A percentile compares a stretch with the other conserved stretches of the same genome.
These are phyloP conservation scores for Hanseniaspora valbyensis DNA, from an alignment of 805 yeast genomes.

Conservation along the genomic window DNA sequence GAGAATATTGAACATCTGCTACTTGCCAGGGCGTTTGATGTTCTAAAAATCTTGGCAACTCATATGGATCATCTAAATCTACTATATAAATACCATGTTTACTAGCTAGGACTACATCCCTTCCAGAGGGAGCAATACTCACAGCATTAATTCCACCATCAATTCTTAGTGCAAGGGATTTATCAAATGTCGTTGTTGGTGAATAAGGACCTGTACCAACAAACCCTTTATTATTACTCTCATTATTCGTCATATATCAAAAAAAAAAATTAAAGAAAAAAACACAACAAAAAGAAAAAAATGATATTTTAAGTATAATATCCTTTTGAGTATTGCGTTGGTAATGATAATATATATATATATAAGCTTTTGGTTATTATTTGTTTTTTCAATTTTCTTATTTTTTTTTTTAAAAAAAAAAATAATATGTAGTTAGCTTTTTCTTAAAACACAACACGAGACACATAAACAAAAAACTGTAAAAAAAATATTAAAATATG, in stretches of 20 bases:
- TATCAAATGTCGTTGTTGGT: slow-evolving; percentile 57
- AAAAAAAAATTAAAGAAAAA: not conserved
- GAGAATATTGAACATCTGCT: slow-evolving; percentile 98
- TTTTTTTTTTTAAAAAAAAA: no score
- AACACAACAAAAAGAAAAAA: not conserved
- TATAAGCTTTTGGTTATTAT: no score
- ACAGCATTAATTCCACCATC: slow-evolving; percentile 90
- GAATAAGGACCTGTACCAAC: slow-evolving; percentile 28
- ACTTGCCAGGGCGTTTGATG: slow-evolving; percentile 96
- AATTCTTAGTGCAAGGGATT: slow-evolving; percentile 69
- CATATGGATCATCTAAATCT: slow-evolving; percentile 91
- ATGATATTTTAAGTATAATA: no score
- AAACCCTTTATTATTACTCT: slow-evolving; percentile 12
- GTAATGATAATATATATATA: no score
- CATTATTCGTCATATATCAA: not conserved
- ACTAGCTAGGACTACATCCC: slow-evolving; percentile 84
- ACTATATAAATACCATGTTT: slow-evolving; percentile 74
- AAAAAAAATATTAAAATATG: no score
- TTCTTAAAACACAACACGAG: no score
- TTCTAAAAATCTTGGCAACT: slow-evolving; percentile 87
- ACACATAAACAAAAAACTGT: no score
- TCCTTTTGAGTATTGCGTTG: no score
- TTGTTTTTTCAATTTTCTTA: no score
- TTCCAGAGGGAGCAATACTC: slow-evolving; percentile 76
- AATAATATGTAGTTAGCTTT: no score